Conservation (phyloP, 192 early-diverging fungal genomes). For the Backusella mclennaniae region DNA sequence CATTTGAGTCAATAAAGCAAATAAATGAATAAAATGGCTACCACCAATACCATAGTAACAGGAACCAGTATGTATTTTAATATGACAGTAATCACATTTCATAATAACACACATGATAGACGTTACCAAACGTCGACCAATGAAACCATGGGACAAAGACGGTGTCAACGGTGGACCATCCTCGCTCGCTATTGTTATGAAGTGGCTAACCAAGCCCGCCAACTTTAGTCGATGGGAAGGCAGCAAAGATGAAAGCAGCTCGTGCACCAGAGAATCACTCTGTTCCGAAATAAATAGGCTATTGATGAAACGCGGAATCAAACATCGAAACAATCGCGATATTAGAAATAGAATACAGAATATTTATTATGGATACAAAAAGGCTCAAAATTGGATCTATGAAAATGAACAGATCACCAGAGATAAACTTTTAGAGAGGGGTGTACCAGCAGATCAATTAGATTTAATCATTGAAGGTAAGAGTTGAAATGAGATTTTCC, state of each 20-base stretch:
- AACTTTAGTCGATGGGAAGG: background rate
- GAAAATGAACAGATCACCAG: background rate
- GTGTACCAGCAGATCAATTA: background rate
- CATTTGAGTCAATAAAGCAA: no score
- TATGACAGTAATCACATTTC: no score
- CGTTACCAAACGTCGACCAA: background rate
- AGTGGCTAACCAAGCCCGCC: background rate
- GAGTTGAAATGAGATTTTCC: background rate
- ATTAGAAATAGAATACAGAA: slow-evolving; percentile 1
- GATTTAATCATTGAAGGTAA: background rate
- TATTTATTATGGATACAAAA: background rate
- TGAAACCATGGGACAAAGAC: background rate
- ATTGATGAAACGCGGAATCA: background rate
- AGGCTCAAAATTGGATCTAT: background rate
- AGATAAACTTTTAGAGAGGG: background rate
- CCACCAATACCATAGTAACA: no score
- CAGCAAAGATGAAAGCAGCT: background rate
- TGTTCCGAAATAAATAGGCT: background rate
- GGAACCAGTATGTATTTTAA: no score
- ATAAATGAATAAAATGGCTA: no score
- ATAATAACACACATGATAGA: background rate
- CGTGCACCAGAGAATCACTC: background rate
- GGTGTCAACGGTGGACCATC: background rate
- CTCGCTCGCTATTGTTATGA: background rate
- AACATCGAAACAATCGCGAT: background rate